Base-by-base conservation (phyloP, 2,329 filamentous ascomycete species). In the Thielaviopsis euricoi region DNA sequence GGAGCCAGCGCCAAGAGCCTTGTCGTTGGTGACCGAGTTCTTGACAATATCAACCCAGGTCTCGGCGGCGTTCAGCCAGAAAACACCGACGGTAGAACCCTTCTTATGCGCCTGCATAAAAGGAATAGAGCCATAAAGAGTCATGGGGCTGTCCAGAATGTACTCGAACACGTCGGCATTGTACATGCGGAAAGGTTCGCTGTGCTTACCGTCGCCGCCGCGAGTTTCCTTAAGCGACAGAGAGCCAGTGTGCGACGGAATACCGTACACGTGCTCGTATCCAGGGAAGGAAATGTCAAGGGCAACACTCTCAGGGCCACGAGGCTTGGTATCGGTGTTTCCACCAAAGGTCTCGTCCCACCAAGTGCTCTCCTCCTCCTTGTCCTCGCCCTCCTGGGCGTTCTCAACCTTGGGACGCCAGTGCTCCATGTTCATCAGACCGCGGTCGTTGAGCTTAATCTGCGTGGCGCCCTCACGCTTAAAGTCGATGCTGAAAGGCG, bases 81-180 rank as follows among this genome's bases (percentile, higher is more conserved):
- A 95, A 15, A 98, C 85, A 62, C 89, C 93, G 29, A 97, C 91
- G 0, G 89, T 93, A 0, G 91, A 97, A 66, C 85, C 86, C 69
- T 91, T 94, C 65, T 86, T 86, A 67, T 98, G 91, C 19, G 93
- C 93, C 70, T 97, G 93, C 89, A 98, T 95, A 67, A 97, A 87
- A 1, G 93, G 93, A 64, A 98, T 97, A 7, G 89, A 76, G n/a
- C 93, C 93, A 66, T 98, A 98, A 1, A 98, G 78, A 0, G 93
- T 97, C 93, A 98, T 98, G 0, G 93, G 90, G 70, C 89, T 97
- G 70, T 97, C 87, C 65, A 96, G 79, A 65, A 95, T 85, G 69
- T 98, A 98, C 72, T 98, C 93, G 65, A 98, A 98, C 12, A 98
- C 93, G 68, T 98, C 93, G 33, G 88, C 80, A 70, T 98, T 98